Conservation (phyloP, 805 yeast genomes). For the Candida parachauliodes region DNA sequence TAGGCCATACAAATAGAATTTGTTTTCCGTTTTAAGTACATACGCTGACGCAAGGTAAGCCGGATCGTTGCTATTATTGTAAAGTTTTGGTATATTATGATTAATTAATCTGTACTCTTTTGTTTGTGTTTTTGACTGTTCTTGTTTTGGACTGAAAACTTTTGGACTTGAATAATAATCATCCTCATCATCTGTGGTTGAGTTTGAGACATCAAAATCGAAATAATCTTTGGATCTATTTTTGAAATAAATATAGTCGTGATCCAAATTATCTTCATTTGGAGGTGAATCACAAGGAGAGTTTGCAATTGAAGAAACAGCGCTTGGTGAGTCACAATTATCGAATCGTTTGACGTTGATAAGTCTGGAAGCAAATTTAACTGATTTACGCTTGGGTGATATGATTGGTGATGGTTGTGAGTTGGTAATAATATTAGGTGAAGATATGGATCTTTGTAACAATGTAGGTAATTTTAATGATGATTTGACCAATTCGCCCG, state of each 20-base stretch:
- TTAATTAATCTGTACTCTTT: constrained; percentile 9
- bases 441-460: constrained; percentile 21
- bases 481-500: constrained; percentile 81
- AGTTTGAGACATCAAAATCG: constrained; percentile 17
- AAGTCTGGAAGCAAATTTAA: constrained; percentile 58
- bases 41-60: constrained; percentile 9
- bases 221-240: constrained; percentile 22
- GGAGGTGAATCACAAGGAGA: constrained; percentile 44
- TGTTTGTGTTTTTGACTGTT: background rate
- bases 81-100: constrained; percentile 10
- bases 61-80: background rate
- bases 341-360: constrained; percentile 64
- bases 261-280: constrained; percentile 12
- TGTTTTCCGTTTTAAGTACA: constrained; percentile 9
- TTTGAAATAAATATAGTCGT: constrained; percentile 13
- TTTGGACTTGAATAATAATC: constrained; percentile 14
- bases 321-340: constrained; percentile 55
- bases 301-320: constrained; percentile 54
- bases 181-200: constrained; percentile 20
- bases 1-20: constrained; percentile 16
- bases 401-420: constrained; percentile 14
- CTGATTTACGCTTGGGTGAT: constrained; percentile 41
- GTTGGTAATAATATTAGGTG: constrained; percentile 14
- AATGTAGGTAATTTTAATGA: constrained; percentile 52
- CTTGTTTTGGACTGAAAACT: background rate